Percentiles rank a stretch among this genome's conserved stretches.
Evolutionary conservation across 192 early-diverging fungal genomes (phyloP).

Genomic region (Entophlyctis helioformis): DNA sequence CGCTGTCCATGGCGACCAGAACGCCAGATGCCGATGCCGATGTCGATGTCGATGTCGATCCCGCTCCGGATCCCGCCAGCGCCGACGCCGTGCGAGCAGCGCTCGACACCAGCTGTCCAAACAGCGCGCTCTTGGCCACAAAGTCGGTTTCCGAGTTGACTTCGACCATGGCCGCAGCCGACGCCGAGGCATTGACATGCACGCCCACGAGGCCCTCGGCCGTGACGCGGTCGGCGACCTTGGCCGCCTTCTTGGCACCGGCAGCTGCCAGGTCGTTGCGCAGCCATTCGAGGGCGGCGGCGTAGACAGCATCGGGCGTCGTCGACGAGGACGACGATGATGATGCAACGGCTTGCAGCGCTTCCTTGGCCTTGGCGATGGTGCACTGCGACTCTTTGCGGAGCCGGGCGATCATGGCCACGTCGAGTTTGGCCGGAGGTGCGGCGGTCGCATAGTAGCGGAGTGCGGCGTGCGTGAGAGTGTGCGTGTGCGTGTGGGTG

Average conservation of each 20-base stretch:
- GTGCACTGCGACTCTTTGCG: slow-evolving; percentile 67
- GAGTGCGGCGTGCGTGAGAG: no score
- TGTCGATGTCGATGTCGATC: no score
- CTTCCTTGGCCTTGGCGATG: slow-evolving; percentile 81
- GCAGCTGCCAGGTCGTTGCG: slow-evolving; percentile 54
- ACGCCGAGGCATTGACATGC: background rate
- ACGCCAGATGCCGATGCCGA: no score
- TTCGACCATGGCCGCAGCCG: slow-evolving; percentile 32
- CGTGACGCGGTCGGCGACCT: slow-evolving; percentile 66
- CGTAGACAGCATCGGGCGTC: slow-evolving; percentile 53
- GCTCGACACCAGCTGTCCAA: slow-evolving; percentile 56
- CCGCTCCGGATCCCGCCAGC: no score
- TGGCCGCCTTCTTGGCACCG: slow-evolving; percentile 68
- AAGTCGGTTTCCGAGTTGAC: slow-evolving; percentile 94
- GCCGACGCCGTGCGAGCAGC: no score
- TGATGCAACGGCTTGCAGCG: slow-evolving; percentile 35
- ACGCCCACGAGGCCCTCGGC: slow-evolving; percentile 68
- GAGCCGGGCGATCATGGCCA: slow-evolving; percentile 44
- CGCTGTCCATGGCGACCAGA: background rate
- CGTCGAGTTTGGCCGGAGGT: slow-evolving; percentile 1
- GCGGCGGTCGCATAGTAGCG: no score
- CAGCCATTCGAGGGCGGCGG: slow-evolving; percentile 70
- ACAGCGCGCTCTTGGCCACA: slow-evolving; percentile 72
- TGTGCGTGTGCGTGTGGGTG: no score
- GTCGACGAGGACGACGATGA: background rate